These are phyloP conservation scores for Talaromyces sp. DNA, from an alignment of 2,329 filamentous ascomycete species.

Conservation along the genomic window DNA sequence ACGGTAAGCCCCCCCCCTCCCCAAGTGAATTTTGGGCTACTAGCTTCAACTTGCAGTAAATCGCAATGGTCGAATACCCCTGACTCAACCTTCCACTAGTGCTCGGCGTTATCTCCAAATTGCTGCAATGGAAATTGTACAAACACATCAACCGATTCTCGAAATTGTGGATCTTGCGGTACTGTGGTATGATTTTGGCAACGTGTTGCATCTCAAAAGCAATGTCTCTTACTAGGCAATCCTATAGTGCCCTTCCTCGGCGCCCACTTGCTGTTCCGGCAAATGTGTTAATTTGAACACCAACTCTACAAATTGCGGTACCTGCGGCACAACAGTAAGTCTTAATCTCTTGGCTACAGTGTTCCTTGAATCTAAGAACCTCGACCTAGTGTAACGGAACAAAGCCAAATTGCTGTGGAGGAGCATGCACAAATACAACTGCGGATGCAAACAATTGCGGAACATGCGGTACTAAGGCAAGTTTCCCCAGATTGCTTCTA, in stretches of 20 bases:
- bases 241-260: neutral
- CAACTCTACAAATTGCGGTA: neutral
- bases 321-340: neutral
- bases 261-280: constrained; percentile 5
- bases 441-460: constrained; percentile 6
- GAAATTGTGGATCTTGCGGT: constrained; percentile 6
- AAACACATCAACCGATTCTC: neutral
- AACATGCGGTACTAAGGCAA: constrained; percentile 1
- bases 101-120: neutral
- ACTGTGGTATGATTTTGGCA: neutral
- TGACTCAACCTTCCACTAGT: neutral
- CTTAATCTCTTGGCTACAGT: too few relatives aligned
- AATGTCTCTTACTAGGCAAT: neutral
- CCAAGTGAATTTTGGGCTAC: too few relatives aligned
- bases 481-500: neutral
- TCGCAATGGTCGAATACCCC: too few relatives aligned
- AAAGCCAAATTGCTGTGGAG: constrained; percentile 2
- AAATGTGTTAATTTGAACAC: constrained; percentile 1
- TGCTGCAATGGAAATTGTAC: constrained; percentile 7
- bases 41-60: too few relatives aligned
- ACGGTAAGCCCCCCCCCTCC: constrained; percentile 1
- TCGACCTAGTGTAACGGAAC: constrained; percentile 3
- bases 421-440: constrained; percentile 5
- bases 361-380: too few relatives aligned
- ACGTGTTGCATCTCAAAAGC: neutral